Evolutionary conservation across 345 rosid genomes (phyloP).

Genomic region (Aegle marmelos): DNA sequence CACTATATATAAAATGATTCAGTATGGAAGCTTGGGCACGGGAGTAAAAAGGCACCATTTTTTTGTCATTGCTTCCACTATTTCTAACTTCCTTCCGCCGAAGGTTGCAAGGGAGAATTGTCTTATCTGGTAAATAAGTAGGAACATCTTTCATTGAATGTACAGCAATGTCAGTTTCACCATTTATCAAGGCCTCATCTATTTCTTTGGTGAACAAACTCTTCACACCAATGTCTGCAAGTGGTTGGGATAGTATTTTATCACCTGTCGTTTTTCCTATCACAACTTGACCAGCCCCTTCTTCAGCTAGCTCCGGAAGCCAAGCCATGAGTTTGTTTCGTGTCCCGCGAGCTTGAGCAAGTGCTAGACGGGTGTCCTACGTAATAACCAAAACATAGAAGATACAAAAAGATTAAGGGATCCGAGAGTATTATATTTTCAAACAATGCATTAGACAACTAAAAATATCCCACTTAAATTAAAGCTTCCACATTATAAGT

Average conservation of each 20-base stretch:
- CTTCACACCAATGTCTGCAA: conserved; percentile 98
- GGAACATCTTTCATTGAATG: conserved; percentile 99
- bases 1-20: not conserved
- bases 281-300: conserved; percentile 85
- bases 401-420: not conserved
- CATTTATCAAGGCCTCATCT: conserved; percentile 80
- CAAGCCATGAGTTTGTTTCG: conserved; percentile 65
- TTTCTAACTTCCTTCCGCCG: conserved; percentile 94
- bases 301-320: conserved; percentile 75
- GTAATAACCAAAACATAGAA: conserved; percentile 26
- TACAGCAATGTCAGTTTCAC: conserved; percentile 93
- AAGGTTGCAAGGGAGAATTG: conserved; percentile 85
- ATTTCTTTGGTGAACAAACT: conserved; percentile 94
- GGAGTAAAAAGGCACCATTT: conserved; percentile 51
- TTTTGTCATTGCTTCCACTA: conserved; percentile 70
- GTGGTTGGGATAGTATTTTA: conserved; percentile 83
- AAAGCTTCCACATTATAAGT: not conserved
- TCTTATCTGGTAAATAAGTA: conserved; percentile 78
- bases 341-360: conserved; percentile 96
- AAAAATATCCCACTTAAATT: too few relatives aligned
- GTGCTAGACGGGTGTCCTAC: conserved; percentile 85
- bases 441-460: not conserved
- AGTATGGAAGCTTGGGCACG: not conserved
- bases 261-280: conserved; percentile 96
- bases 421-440: not conserved